phyloP scores from a whole-genome alignment of 768 basidiomycete species.

The Amanita thiersii region DNA sequence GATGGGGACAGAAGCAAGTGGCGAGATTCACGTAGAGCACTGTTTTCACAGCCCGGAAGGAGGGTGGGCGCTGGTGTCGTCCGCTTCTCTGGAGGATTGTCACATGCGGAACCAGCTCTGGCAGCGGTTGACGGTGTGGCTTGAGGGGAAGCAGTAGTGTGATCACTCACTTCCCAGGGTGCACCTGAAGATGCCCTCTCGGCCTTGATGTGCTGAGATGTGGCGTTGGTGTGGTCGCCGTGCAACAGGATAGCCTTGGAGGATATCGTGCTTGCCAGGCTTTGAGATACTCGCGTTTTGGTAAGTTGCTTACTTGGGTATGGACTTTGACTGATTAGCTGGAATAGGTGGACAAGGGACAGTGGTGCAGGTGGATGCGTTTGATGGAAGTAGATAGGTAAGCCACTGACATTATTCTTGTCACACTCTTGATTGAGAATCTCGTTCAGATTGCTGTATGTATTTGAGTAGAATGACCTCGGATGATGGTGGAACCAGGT shows the following conservation, averaged over 20 bases:
- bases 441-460: neutral
- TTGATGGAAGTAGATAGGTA: too few relatives aligned
- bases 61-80: constrained; percentile 4
- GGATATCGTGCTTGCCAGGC: neutral
- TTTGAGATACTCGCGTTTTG: neutral
- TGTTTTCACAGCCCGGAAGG: constrained; percentile 3
- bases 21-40: too few relatives aligned
- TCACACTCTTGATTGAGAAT: neutral
- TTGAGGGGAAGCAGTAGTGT: constrained; percentile 4
- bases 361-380: too few relatives aligned
- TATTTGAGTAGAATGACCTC: neutral
- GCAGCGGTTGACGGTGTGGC: constrained; percentile 3
- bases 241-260: neutral
- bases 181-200: neutral
- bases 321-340: neutral
- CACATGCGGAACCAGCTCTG: constrained; percentile 4
- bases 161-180: constrained; percentile 6
- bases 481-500: constrained; percentile 2
- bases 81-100: constrained; percentile 6
- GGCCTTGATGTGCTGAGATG: neutral
- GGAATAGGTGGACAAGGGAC: neutral
- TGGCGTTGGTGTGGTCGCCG: neutral
- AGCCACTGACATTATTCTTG: neutral
- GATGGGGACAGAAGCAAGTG: too few relatives aligned
- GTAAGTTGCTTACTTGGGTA: neutral